phyloP scores from a whole-genome alignment of 163 green algal species.

The Chlamydomonas reinhardtii region DNA sequence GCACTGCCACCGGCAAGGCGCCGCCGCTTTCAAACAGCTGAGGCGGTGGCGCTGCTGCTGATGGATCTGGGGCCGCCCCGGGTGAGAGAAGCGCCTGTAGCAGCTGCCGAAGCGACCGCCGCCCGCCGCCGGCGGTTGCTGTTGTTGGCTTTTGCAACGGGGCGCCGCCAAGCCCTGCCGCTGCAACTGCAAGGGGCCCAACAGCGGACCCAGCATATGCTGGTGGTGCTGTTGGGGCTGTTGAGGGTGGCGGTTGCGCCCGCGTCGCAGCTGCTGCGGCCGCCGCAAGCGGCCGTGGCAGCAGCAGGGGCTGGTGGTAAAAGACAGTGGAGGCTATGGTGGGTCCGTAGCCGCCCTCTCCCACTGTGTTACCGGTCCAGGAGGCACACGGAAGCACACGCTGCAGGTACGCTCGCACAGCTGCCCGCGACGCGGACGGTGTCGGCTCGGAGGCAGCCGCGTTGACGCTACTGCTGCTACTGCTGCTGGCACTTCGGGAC shows the following conservation, averaged over 20 bases:
- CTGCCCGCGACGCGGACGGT: too few relatives aligned
- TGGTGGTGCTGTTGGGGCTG: neutral
- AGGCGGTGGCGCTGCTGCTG: too few relatives aligned
- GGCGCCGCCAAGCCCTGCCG: too few relatives aligned
- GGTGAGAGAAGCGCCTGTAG: too few relatives aligned
- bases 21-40: slow-evolving; percentile 1
- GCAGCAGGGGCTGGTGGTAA: slow-evolving; percentile 7
- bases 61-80: too few relatives aligned
- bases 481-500: neutral
- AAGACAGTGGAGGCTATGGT: slow-evolving; percentile 15
- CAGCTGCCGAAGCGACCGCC: neutral
- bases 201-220: too few relatives aligned
- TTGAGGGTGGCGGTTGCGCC: neutral
- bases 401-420: neutral
- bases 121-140: too few relatives aligned
- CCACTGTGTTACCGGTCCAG: neutral
- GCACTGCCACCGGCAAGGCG: neutral
- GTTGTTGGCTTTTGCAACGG: too few relatives aligned
- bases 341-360: slow-evolving; percentile 6
- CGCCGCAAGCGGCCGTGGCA: neutral
- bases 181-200: too few relatives aligned
- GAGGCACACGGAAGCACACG: neutral
- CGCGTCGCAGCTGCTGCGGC: too few relatives aligned
- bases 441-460: neutral
- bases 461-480: too few relatives aligned